These are phyloP conservation scores for Tetraselmis striata DNA, from an alignment of 139 green algal genomes.

Conservation along the genomic window DNA sequence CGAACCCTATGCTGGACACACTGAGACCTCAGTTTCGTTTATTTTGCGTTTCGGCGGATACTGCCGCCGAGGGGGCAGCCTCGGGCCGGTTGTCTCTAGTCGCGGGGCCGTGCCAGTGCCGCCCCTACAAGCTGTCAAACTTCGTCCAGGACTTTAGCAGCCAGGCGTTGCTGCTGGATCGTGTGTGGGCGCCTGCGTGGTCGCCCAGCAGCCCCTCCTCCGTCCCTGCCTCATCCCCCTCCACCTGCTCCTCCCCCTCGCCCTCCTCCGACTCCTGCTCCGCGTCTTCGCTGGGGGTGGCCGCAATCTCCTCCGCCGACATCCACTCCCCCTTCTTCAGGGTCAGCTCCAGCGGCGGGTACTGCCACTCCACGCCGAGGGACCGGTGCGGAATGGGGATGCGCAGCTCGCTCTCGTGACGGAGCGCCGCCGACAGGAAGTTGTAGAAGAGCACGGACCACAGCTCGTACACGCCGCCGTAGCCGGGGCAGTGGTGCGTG, in stretches of 20 bases:
- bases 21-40: no score
- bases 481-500: not conserved
- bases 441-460: not conserved
- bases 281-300: not conserved
- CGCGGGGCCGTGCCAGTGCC: no score
- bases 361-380: not conserved
- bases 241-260: not conserved
- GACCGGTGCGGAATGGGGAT: not conserved
- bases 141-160: no score
- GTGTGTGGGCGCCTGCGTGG: no score
- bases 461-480: not conserved
- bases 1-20: no score
- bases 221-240: not conserved
- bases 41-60: no score
- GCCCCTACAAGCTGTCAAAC: no score
- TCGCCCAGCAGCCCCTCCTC: not conserved
- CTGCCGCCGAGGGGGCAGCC: no score
- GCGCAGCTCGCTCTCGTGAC: not conserved
- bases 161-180: no score
- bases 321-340: not conserved
- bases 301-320: not conserved
- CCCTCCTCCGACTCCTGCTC: not conserved
- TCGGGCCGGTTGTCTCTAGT: no score
- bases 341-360: not conserved
- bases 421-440: not conserved